These are phyloP conservation scores for Euphorbia corollata DNA, from an alignment of 441 rosid genomes.

Conservation along the genomic window DNA sequence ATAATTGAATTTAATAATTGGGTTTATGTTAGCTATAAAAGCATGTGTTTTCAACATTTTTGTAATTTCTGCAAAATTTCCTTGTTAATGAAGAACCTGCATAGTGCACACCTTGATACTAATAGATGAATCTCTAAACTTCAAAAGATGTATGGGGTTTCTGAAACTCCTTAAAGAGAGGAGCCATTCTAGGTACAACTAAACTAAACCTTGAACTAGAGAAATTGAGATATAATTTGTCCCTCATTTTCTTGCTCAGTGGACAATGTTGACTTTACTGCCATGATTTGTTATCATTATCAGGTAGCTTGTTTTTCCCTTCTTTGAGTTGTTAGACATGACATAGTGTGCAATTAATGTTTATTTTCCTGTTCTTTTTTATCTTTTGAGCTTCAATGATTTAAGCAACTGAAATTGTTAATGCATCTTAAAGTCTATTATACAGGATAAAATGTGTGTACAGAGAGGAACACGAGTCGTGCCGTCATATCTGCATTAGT, in stretches of 20 bases:
- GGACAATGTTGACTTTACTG: background rate
- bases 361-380: background rate
- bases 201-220: background rate
- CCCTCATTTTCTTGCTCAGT: background rate
- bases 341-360: background rate
- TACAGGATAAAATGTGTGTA: background rate
- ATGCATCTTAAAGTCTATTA: background rate
- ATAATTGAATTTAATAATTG: background rate
- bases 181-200: too few relatives aligned
- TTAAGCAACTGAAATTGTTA: background rate
- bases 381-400: background rate
- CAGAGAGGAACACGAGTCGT: background rate
- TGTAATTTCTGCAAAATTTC: background rate
- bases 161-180: too few relatives aligned
- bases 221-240: background rate
- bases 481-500: background rate
- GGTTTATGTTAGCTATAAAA: background rate
- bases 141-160: too few relatives aligned
- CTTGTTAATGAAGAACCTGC: background rate
- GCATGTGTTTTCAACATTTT: background rate
- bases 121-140: background rate
- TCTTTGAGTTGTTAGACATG: background rate
- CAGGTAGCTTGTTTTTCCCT: background rate
- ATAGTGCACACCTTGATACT: too few relatives aligned
- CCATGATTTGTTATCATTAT: background rate